Evolutionary conservation across 2,329 filamentous ascomycete species (phyloP).

Genomic region (Hymenoscyphus occultus): DNA sequence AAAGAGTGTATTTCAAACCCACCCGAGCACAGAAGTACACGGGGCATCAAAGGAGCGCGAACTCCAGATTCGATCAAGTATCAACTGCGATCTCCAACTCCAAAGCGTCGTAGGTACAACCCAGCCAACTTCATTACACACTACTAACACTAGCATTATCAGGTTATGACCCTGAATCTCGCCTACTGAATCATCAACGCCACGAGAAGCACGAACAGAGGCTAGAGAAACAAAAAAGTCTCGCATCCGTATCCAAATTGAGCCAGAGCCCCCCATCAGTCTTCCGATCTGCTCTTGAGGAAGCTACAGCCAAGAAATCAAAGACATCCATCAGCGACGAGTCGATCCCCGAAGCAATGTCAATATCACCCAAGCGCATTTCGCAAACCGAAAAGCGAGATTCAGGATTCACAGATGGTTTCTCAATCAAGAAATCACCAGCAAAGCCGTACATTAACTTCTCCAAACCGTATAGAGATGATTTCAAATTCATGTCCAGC

Average conservation of each 20-base stretch:
- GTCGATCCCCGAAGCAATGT: no score
- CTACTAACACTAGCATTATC: constrained; percentile 23
- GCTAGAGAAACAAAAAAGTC: not conserved
- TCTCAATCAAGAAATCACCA: not conserved
- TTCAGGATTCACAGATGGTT: not conserved
- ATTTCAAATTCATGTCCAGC: not conserved
- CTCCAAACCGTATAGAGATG: constrained; percentile 2
- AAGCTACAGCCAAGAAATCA: not conserved
- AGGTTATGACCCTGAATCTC: constrained; percentile 39
- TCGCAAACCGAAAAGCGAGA: not conserved
- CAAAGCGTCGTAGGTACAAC: constrained; percentile 40
- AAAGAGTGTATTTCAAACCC: constrained; percentile 50
- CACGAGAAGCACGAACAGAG: not conserved
- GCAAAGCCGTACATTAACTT: not conserved
- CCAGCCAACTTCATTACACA: constrained; percentile 38
- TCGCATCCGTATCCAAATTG: not conserved
- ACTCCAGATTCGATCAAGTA: constrained; percentile 18
- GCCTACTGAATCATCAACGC: not conserved
- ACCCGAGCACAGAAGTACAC: constrained; percentile 17
- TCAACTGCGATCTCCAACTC: constrained; percentile 41
- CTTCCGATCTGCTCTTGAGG: not conserved
- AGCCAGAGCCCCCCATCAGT: not conserved
- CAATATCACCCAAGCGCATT: not conserved
- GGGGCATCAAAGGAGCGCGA: constrained; percentile 17
- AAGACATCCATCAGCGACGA: no score